phyloP scores from a whole-genome alignment of 73 alveolate species.

The Stentor roeselii region DNA sequence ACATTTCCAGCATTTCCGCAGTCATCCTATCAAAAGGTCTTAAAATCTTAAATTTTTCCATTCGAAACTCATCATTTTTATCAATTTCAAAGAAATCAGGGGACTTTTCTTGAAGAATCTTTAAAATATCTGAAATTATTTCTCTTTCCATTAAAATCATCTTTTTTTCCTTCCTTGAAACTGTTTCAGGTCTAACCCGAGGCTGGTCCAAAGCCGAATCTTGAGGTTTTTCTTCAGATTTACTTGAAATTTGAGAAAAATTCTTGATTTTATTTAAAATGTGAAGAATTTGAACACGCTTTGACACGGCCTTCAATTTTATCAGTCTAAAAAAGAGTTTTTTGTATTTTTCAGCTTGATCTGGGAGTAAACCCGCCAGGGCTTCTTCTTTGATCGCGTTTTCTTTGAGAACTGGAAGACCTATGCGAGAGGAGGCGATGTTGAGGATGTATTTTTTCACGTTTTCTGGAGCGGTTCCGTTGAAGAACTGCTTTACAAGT shows the following conservation, averaged over 20 bases:
- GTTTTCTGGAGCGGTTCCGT: neutral
- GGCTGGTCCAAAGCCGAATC: too few relatives aligned
- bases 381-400: neutral
- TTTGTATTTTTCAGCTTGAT: neutral
- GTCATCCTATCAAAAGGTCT: slow-evolving; percentile 56
- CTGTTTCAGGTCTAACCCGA: neutral
- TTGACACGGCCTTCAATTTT: neutral
- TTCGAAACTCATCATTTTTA: neutral
- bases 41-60: slow-evolving; percentile 30
- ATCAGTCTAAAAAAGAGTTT: neutral
- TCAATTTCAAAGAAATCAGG: slow-evolving; percentile 30
- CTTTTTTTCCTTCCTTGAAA: neutral
- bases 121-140: slow-evolving; percentile 72
- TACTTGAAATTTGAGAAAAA: neutral
- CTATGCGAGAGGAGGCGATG: neutral
- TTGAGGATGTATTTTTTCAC: neutral
- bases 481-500: neutral
- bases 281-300: neutral
- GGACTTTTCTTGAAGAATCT: slow-evolving; percentile 77
- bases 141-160: slow-evolving; percentile 50
- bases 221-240: neutral
- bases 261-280: neutral
- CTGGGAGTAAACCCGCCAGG: neutral
- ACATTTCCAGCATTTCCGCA: slow-evolving; percentile 75
- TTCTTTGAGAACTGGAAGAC: neutral